These are phyloP conservation scores for Arachis stenosperma DNA, from an alignment of 306 rosid species.

Conservation along the genomic window DNA sequence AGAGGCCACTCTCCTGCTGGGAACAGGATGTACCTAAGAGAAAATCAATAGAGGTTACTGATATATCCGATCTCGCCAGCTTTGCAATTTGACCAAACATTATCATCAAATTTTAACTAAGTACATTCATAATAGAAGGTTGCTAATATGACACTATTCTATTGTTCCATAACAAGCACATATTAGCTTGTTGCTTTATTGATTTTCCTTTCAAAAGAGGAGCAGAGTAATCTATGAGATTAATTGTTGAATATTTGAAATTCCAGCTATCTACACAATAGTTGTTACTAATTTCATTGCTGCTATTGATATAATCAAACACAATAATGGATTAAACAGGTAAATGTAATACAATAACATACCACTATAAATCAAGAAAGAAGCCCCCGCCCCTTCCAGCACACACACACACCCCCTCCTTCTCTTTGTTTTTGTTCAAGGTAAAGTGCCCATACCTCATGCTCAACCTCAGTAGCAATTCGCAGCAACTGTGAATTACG, in stretches of 20 bases:
- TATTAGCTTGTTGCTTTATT: constrained; percentile 21
- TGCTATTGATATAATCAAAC: constrained; percentile 17
- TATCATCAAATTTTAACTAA: constrained; percentile 19
- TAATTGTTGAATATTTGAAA: constrained; percentile 25
- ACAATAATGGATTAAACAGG: neutral
- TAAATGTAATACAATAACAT: neutral
- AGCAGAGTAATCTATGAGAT: constrained; percentile 2
- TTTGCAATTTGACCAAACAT: neutral
- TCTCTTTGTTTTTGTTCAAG: neutral
- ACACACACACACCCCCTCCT: no score
- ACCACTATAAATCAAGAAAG: constrained; percentile 5
- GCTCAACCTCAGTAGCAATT: constrained; percentile 49
- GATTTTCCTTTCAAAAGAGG: neutral
- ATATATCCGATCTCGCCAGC: neutral
- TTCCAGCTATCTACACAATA: constrained; percentile 29
- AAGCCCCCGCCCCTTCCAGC: neutral
- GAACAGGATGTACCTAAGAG: constrained; percentile 55
- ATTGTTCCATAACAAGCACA: constrained; percentile 11
- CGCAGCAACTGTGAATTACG: constrained; percentile 61
- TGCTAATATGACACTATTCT: neutral
- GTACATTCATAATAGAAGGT: neutral
- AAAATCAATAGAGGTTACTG: constrained; percentile 24
- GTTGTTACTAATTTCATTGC: constrained; percentile 11
- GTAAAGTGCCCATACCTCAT: constrained; percentile 40
- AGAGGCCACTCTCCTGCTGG: constrained; percentile 64